Percentiles rank a stretch among this genome's conserved stretches.
Conservation (phyloP, 2,329 filamentous ascomycete species). For the Claviceps sp. region DNA sequence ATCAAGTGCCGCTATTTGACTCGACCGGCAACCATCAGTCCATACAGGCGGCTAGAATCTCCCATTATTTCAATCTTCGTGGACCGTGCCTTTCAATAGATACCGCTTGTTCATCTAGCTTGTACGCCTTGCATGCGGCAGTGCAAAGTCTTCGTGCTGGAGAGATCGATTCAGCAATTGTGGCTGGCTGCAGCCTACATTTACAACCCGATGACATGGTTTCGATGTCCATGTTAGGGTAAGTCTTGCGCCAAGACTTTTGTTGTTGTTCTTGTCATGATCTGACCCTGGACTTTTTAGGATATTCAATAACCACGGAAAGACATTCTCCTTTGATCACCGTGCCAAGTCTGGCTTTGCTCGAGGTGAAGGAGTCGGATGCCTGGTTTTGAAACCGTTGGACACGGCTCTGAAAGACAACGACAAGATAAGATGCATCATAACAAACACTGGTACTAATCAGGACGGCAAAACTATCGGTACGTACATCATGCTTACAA, state of each 20-base stretch:
- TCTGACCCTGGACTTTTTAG: neutral
- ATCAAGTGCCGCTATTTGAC: conserved; percentile 37
- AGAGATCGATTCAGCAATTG: conserved; percentile 32
- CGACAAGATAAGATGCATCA: conserved; percentile 38
- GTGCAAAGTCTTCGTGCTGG: conserved; percentile 34
- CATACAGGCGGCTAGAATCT: conserved; percentile 41
- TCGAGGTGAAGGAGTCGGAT: conserved; percentile 44
- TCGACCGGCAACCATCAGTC: conserved; percentile 35
- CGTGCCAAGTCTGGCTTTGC: conserved; percentile 35
- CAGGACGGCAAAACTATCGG: conserved; percentile 36
- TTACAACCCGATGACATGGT: conserved; percentile 28
- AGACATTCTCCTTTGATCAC: conserved; percentile 29
- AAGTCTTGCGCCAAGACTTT: neutral
- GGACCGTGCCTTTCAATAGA: conserved; percentile 39
- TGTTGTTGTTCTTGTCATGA: neutral
- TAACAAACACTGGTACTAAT: conserved; percentile 36
- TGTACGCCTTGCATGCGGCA: conserved; percentile 36
- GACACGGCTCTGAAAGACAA: conserved; percentile 39
- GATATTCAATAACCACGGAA: conserved; percentile 34
- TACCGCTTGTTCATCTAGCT: conserved; percentile 38
- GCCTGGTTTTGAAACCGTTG: conserved; percentile 44
- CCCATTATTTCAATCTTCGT: conserved; percentile 40
- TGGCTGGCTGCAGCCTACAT: conserved; percentile 33
- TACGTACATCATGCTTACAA: neutral
- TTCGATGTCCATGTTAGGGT: conserved; percentile 19